Conservation (phyloP, 345 rosid species). For the Sisymbrium irio region DNA sequence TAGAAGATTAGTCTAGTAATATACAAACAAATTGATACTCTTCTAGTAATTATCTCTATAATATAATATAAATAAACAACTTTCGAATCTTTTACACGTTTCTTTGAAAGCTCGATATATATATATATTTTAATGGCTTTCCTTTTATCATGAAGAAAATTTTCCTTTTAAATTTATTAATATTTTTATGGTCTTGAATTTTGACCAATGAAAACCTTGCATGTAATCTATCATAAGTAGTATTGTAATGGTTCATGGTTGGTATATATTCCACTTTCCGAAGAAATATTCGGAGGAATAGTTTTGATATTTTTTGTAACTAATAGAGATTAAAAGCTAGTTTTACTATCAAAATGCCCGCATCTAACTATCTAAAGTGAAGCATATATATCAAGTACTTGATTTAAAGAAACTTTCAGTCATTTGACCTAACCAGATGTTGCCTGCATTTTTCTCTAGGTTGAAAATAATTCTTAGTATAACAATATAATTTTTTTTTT, state of each 20-base stretch:
- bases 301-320: neutral
- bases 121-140: neutral
- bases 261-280: neutral
- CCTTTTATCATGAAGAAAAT: neutral
- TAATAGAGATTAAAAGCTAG: neutral
- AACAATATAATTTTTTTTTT: neutral
- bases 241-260: neutral
- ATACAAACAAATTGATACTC: too few relatives aligned
- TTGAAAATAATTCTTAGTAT: neutral
- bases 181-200: neutral
- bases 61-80: neutral
- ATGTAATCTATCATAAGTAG: neutral
- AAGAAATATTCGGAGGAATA: neutral
- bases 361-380: neutral
- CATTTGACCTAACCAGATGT: neutral
- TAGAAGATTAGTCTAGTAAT: too few relatives aligned
- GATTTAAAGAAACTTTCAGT: neutral
- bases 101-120: neutral
- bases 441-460: neutral
- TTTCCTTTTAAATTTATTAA: neutral
- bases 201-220: conserved; percentile 7
- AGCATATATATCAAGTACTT: neutral
- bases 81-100: neutral
- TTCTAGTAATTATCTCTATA: too few relatives aligned
- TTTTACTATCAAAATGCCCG: neutral